Base-by-base conservation (phyloP, 108 stramenopile species). In the Nannochloropsis salina region DNA sequence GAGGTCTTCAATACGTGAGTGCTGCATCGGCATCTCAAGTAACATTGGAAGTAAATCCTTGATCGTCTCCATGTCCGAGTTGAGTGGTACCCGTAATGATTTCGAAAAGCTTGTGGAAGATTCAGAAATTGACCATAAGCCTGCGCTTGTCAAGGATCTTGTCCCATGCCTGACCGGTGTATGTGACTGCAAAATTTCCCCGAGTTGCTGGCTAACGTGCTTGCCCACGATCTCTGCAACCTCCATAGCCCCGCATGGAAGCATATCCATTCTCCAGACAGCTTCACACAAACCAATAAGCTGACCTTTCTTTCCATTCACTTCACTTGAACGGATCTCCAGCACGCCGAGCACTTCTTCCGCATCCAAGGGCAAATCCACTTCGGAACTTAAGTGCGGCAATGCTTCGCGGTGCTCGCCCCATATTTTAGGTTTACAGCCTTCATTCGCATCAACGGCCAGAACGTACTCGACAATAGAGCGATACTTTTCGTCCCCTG, bases 11-110 rank as follows among this genome's bases (percentile, higher is more conserved):
- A 74, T 74, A 74, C 61, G 61, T n/a, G 2, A 2, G n/a, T 74
- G 61, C n/a, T 74, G 61, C 61, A 74, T 74, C 20, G 61, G 61
- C 61, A 74, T n/a, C 61, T 74, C n/a, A 15, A 74, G n/a, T 6
- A 74, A n/a, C 61, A 74, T n/a, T n/a, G 61, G 61, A 15, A 74
- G n/a, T n/a, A 74, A n/a, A 74, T 74, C n/a, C 61, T 74, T 74
- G 6, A 1, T 6, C 61, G n/a, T n/a, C n/a, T 3, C 61, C 61
- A 6, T 74, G 20, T n/a, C 61, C 2, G 31, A 31, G 31, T 31
- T 31, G 31, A 31, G 31, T 31, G 31, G 31, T 31, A 31, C 31
- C 31, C 31, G 31, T 31, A 31, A 31, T 31, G 31, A 31, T 31
- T 31, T 31, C 31, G 31, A 31, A 31, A 31, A 31, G 31, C 31